phyloP scores from a whole-genome alignment of 1,284 basidiomycete genomes.

The Pseudozyma pruni region DNA sequence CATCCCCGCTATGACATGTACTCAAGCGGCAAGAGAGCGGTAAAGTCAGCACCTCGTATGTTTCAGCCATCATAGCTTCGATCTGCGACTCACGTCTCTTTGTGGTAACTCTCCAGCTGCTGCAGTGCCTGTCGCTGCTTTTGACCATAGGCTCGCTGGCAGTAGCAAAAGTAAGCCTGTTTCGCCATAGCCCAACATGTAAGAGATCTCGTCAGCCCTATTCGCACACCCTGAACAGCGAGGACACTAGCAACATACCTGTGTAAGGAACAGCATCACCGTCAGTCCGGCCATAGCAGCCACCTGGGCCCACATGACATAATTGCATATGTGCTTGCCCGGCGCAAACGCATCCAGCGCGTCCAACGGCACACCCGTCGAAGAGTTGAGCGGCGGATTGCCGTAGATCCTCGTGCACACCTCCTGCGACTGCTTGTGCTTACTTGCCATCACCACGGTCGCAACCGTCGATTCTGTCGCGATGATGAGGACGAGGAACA shows the following conservation, averaged over 20 bases:
- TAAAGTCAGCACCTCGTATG: neutral
- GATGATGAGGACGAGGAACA: constrained; percentile 31
- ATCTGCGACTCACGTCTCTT: constrained; percentile 33
- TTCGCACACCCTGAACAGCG: too few relatives aligned
- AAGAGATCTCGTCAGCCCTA: too few relatives aligned
- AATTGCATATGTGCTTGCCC: constrained; percentile 43
- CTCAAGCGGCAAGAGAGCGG: neutral
- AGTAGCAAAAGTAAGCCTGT: constrained; percentile 48
- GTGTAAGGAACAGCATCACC: constrained; percentile 30
- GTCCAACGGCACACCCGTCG: constrained; percentile 19
- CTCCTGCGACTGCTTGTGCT: constrained; percentile 32
- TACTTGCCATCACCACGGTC: constrained; percentile 32
- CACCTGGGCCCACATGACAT: constrained; percentile 48
- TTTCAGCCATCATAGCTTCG: too few relatives aligned
- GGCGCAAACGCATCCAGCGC: constrained; percentile 26
- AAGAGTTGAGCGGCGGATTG: constrained; percentile 29
- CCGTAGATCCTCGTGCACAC: constrained; percentile 48
- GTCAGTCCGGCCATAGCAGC: constrained; percentile 42
- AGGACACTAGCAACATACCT: constrained; percentile 31
- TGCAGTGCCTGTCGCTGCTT: constrained; percentile 38
- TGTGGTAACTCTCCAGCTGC: constrained; percentile 13
- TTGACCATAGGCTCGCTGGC: constrained; percentile 47
- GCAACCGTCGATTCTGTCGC: constrained; percentile 21
- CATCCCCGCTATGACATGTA: constrained; percentile 18
- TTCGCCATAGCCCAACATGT: too few relatives aligned